Percentiles rank a stretch among this genome's conserved stretches.
Conservation (phyloP, 805 yeast genomes). For the Metschnikowia noctiluminum region DNA sequence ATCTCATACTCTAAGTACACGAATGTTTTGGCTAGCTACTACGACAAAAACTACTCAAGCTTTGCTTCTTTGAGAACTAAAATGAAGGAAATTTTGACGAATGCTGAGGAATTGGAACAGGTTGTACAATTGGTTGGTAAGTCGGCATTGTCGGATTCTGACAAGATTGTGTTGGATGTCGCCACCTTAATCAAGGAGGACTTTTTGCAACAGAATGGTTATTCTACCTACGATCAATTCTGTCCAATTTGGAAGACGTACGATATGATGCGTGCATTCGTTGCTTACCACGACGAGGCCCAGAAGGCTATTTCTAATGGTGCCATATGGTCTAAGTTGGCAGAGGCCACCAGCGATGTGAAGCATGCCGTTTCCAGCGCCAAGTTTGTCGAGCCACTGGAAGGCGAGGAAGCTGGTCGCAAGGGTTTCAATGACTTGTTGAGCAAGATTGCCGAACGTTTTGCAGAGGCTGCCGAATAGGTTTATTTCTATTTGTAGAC, state of each 20-base stretch:
- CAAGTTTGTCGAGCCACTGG: slow-evolving; percentile 93
- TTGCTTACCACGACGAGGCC: slow-evolving; percentile 92
- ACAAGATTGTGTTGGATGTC: slow-evolving; percentile 94
- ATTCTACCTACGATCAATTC: slow-evolving; percentile 96
- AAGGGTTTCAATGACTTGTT: slow-evolving; percentile 76
- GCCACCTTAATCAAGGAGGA: slow-evolving; percentile 91
- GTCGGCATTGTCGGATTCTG: slow-evolving; percentile 94
- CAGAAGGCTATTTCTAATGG: slow-evolving; percentile 95
- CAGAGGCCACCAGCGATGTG: slow-evolving; percentile 86
- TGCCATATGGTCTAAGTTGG: slow-evolving; percentile 88
- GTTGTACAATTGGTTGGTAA: slow-evolving; percentile 99
- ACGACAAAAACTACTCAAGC: slow-evolving; percentile 83
- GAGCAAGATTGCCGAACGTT: slow-evolving; percentile 76
- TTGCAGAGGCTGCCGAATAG: slow-evolving; percentile 93
- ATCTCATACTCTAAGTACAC: slow-evolving; percentile 97
- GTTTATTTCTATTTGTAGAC: neutral
- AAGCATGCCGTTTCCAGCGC: slow-evolving; percentile 92
- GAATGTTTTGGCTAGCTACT: slow-evolving; percentile 77
- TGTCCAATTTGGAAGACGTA: slow-evolving; percentile 99
- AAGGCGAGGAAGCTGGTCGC: slow-evolving; percentile 77
- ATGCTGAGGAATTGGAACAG: slow-evolving; percentile 98
- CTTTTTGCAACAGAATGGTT: slow-evolving; percentile 98
- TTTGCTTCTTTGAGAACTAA: slow-evolving; percentile 87
- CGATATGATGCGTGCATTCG: slow-evolving; percentile 95
- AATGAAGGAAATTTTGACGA: slow-evolving; percentile 90